Evolutionary conservation across 352 stramenopile species (phyloP), one percentile per base, ranked within the genome.

Genomic region (Blastocystis sp.): DNA sequence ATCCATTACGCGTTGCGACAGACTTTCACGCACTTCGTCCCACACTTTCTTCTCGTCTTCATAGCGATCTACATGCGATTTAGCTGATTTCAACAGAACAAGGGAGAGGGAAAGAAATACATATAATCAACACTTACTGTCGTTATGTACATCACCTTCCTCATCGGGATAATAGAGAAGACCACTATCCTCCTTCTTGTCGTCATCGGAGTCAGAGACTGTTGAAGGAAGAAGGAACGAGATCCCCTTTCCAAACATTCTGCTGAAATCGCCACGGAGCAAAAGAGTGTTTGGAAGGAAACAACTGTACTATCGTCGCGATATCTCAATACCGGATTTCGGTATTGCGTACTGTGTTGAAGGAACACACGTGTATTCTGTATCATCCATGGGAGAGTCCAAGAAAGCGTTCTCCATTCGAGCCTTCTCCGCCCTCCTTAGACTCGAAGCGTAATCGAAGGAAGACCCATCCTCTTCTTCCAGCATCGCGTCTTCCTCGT

Each of bases 11-110:
- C 50, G 74, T 13, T 69, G 65, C 19, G 74, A 85, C 51, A 81
- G 63, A 66, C 71, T 81, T 35, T 81, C 71, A 50, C 51, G 41
- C n/a, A 81, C 71, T 81, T 81, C 71, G 21, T 81, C 50, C 71
- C 71, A 81, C 19, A 81, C 71, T 39, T 81, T 37, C 16, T 51
- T 51, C 71, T 81, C 71, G 24, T 81, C 33, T 1, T 81, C 71
- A 9, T 66, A 62, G 3, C 9, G 33, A 33, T 63, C 45, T n/a
- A 33, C 26, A 63, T 31, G n/a, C 35, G 26, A 51, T 35, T 62
- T 24, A 21, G 19, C 41, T 26, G 4, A 19, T 62, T 31, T 62
- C 71, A 66, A 81, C 29, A 45, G 4, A 67, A 39, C 69, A 59
- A 35, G 39, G 39, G 39, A 37, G 9, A 67, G 33, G 66, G 10